Evolutionary conservation across 108 stramenopile genomes (phyloP).

Genomic region (Fistulifera pelliculosa): DNA sequence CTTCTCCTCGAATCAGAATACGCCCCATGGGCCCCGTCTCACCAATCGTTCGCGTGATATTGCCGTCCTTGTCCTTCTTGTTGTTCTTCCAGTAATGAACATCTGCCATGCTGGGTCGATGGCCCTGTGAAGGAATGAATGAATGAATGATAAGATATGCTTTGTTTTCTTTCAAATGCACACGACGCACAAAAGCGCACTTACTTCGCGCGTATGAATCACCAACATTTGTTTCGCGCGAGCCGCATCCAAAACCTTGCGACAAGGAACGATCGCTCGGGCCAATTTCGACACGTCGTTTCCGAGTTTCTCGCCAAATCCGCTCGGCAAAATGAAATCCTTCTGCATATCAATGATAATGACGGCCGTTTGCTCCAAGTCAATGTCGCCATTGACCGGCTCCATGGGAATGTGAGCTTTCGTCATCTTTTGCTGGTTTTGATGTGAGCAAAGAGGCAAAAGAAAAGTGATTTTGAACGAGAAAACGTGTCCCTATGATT

Average conservation of each 20-base stretch:
- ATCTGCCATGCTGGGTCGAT: slow-evolving; percentile 39
- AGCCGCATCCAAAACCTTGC: slow-evolving; percentile 23
- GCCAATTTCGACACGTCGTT: slow-evolving; percentile 47
- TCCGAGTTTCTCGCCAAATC: slow-evolving; percentile 62
- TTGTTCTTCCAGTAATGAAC: slow-evolving; percentile 5
- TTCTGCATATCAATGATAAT: slow-evolving; percentile 26
- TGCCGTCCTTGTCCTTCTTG: not conserved
- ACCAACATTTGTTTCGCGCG: slow-evolving; percentile 28
- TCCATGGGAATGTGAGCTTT: slow-evolving; percentile 5
- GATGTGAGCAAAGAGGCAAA: too few species aligned
- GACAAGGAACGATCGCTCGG: slow-evolving; percentile 35
- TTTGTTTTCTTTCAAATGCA: too few species aligned
- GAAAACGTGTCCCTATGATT: too few species aligned
- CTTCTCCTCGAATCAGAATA: slow-evolving; percentile 47
- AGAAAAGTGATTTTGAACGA: too few species aligned
- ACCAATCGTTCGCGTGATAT: slow-evolving; percentile 21
- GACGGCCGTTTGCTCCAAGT: slow-evolving; percentile 16
- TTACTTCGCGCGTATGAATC: slow-evolving; percentile 56
- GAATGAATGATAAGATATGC: not conserved
- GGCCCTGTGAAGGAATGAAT: slow-evolving; percentile 15
- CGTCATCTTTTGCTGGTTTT: too few species aligned
- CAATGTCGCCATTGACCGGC: slow-evolving; percentile 12
- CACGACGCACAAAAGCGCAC: too few species aligned
- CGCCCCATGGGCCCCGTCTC: slow-evolving; percentile 29
- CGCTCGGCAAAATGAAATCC: slow-evolving; percentile 43